Base-by-base conservation (phyloP, 1,284 basidiomycete genomes). In the Puccinia novopanici region DNA sequence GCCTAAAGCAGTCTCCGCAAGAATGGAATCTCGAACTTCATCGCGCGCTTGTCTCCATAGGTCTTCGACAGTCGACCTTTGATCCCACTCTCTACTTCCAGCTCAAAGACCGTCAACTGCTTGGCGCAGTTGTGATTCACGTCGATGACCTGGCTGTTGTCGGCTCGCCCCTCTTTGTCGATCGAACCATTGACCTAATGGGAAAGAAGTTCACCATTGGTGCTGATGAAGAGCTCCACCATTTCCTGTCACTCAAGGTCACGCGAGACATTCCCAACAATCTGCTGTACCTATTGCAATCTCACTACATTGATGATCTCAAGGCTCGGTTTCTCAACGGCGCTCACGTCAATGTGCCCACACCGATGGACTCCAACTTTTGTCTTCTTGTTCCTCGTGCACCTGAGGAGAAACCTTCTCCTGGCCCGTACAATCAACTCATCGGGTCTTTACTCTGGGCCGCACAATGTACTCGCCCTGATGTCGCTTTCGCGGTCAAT, bases 71-170 rank as follows among this genome's bases (percentile, higher is more conserved):
- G n/a, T 70, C 67, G 13, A 34, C n/a, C 19, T 70, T 37, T 70
- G 67, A 70, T 27, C 67, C 67, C 5, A 70, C 34, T 4, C 67
- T 70, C 34, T 70, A 70, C n/a, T 70, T 70, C 40, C 12, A 6
- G 5, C 67, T 70, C 15, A 5, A 45, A 27, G n/a, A 6, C 27
- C 5, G 27, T 3, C 8, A 70, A 8, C 37, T 70, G 22, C 9
- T 70, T 42, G 67, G 67, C 3, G 37, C 67, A 9, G 30, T 70
- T 12, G 9, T 8, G 12, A 13, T 27, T 42, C 67, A 70, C 40
- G 70, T 72, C 30, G 70, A 72, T 34, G 70, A 72, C 34, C 70
- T 72, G 8, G 48, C 70, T 10, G n/a, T 72, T 34, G 12, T 54
- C 1, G 70, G 70, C 10, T 15, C 54, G n/a, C 4, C 3, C 4